Base-by-base conservation (phyloP, 2,329 filamentous ascomycete species). In the Cercospora sp. region DNA sequence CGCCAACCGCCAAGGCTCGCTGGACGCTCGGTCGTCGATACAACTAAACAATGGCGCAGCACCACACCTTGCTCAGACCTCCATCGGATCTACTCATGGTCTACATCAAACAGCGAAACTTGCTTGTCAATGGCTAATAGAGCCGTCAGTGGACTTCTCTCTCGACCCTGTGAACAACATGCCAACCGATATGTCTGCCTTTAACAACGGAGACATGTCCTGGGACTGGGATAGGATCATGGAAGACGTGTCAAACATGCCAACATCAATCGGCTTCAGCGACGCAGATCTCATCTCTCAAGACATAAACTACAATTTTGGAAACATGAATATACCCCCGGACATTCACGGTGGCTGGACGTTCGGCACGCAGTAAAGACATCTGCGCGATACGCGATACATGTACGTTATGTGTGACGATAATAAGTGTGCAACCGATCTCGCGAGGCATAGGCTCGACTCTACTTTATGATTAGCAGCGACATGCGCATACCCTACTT, bases 171-270 rank as follows among this genome's bases (percentile, higher is more conserved):
- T 18, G 33, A 63, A 30, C 26, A n/a, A 28, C 7, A 1, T 58
- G 2, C n/a, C 26, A 2, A n/a, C 53, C 7, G 59, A 45, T 2
- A n/a, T 57, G n/a, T 12, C 62, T 6, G 31, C 8, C n/a, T 33
- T 64, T n/a, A 63, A 65, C 16, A 51, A 53, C 9, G 65, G 61
- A 28, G 67, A 71, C 20, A 55, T 69, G 36, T 66, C 55, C 12
- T 75, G 72, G 73, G 72, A 75, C 55, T 75, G 72, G 69, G 70
- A 73, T 57, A 68, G 69, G 30, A 75, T 75, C 33, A 70, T 75
- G 70, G 65, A 71, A 30, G 73, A 74, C 58, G 71, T 72, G 1
- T 69, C 70, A 2, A 59, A 31, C 51, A 48, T 64, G 53, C 61
- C 65, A 5, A 48, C 51, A 10, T 30, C 20, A 7, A 28, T 67